phyloP scores from a whole-genome alignment of 352 stramenopile species.

The Phytophthora agathidicida region DNA sequence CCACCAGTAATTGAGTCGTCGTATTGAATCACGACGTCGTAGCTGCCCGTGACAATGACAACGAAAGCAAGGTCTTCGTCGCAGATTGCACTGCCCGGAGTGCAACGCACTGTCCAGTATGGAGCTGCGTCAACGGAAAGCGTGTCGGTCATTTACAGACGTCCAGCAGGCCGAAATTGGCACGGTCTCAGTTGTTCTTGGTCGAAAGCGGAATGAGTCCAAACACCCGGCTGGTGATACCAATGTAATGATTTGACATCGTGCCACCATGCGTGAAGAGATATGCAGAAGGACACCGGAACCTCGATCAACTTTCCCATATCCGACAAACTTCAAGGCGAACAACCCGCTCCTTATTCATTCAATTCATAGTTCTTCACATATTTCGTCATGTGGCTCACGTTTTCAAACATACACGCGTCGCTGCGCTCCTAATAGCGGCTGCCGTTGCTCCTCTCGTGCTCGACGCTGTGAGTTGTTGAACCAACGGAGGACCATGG shows the following conservation, averaged over 20 bases:
- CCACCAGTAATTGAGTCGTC: neutral
- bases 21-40: constrained; percentile 26
- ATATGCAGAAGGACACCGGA: neutral
- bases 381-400: neutral
- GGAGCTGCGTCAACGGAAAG: constrained; percentile 3
- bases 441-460: constrained; percentile 19
- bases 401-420: constrained; percentile 28
- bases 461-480: constrained; percentile 25
- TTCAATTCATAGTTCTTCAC: constrained; percentile 8
- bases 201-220: too few relatives aligned
- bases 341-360: neutral
- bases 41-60: constrained; percentile 28
- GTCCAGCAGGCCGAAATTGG: neutral
- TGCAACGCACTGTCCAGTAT: constrained; percentile 27
- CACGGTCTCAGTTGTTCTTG: constrained; percentile 1
- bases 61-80: constrained; percentile 13
- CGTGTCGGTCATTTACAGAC: constrained; percentile 6
- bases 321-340: neutral
- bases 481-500: constrained; percentile 27
- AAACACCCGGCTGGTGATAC: too few relatives aligned
- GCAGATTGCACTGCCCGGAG: constrained; percentile 3
- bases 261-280: neutral
- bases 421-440: constrained; percentile 18
- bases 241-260: constrained; percentile 13
- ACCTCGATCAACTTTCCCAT: too few relatives aligned